phyloP scores from a whole-genome alignment of 352 stramenopile genomes.

The Globisporangium paddicum region DNA sequence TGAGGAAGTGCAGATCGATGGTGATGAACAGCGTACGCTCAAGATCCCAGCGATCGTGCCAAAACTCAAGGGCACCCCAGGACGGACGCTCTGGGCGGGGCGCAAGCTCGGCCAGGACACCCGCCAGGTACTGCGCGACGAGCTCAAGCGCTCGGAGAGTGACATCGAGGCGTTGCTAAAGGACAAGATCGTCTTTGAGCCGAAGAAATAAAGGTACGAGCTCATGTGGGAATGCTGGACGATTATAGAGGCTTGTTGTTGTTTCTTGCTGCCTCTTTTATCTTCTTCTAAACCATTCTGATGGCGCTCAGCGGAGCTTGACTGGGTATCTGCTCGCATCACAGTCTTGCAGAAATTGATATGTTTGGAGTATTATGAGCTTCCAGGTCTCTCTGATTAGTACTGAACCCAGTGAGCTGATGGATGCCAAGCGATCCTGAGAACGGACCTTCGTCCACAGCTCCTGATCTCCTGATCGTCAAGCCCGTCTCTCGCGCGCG shows the following conservation, averaged over 20 bases:
- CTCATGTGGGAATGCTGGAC: background rate
- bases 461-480: too few species aligned
- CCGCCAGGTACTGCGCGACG: constrained; percentile 44
- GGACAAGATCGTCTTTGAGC: constrained; percentile 69
- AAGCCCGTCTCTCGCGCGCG: too few species aligned
- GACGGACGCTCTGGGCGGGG: constrained; percentile 55
- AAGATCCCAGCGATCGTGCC: constrained; percentile 76
- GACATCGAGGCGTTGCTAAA: constrained; percentile 52
- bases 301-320: too few species aligned
- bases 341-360: too few species aligned
- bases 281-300: background rate
- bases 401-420: too few species aligned
- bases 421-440: too few species aligned
- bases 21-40: constrained; percentile 28
- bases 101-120: constrained; percentile 73
- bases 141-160: constrained; percentile 44
- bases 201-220: constrained; percentile 5
- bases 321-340: too few species aligned
- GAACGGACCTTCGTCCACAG: too few species aligned
- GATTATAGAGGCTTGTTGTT: background rate
- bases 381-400: too few species aligned
- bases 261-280: background rate
- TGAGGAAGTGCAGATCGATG: constrained; percentile 53
- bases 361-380: too few species aligned
- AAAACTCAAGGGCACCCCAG: constrained; percentile 60